Conservation (phyloP, 495 filamentous ascomycete species). For the Penicillium arizonense region DNA sequence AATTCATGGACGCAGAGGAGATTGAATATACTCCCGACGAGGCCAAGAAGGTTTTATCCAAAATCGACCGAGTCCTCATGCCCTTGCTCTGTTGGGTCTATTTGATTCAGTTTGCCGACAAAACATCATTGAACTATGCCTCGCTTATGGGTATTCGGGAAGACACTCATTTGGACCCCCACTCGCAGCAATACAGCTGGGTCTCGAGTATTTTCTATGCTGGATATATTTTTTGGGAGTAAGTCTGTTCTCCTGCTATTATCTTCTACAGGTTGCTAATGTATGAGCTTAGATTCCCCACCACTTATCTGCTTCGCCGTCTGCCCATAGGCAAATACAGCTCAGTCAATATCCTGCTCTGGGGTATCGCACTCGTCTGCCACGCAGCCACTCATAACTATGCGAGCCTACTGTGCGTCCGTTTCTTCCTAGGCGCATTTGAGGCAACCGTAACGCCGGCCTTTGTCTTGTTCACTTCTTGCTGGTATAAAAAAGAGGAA, state of each 20-base stretch:
- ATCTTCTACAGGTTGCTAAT: background rate
- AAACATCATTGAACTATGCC: slow-evolving; percentile 48
- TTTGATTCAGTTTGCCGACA: slow-evolving; percentile 44
- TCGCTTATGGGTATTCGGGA: slow-evolving; percentile 35
- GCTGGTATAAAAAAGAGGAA: slow-evolving; percentile 52
- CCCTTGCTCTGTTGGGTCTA: slow-evolving; percentile 27
- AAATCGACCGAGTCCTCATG: slow-evolving; percentile 46
- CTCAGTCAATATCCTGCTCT: slow-evolving; percentile 41
- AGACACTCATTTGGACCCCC: slow-evolving; percentile 15
- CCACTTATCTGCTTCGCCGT: slow-evolving; percentile 41
- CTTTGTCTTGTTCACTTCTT: slow-evolving; percentile 36
- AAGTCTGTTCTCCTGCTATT: background rate
- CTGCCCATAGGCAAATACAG: slow-evolving; percentile 45
- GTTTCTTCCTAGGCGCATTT: slow-evolving; percentile 59
- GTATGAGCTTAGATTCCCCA: slow-evolving; percentile 35
- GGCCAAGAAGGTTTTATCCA: slow-evolving; percentile 22
- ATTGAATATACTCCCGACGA: slow-evolving; percentile 11
- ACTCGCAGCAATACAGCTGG: slow-evolving; percentile 41
- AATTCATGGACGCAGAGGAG: slow-evolving; percentile 12
- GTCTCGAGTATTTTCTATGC: slow-evolving; percentile 38
- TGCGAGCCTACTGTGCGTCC: slow-evolving; percentile 27
- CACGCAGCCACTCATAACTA: slow-evolving; percentile 49
- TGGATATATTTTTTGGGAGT: slow-evolving; percentile 26
- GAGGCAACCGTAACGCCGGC: slow-evolving; percentile 56
- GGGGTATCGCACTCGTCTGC: slow-evolving; percentile 53